A percentile compares a stretch with the other conserved stretches of the same genome.
phyloP scores from a whole-genome alignment of 768 basidiomycete genomes.

The Boletus subcaerulescens region DNA sequence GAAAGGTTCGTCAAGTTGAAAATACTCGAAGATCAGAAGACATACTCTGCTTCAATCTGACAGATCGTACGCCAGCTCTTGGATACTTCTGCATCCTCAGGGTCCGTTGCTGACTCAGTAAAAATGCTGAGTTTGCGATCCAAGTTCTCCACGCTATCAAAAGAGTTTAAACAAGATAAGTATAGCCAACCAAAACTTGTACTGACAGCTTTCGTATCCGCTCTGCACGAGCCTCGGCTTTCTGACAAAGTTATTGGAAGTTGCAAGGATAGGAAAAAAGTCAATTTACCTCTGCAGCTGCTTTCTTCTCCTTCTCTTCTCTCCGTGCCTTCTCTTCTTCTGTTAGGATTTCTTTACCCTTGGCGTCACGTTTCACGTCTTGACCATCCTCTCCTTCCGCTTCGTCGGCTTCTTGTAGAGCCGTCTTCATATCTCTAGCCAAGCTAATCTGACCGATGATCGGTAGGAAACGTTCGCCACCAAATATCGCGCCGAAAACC shows the following conservation, averaged over 20 bases:
- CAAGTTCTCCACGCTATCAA: conserved; percentile 57
- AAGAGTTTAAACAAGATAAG: conserved; percentile 1
- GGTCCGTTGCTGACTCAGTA: conserved; percentile 75
- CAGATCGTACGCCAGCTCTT: conserved; percentile 76
- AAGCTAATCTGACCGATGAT: conserved; percentile 89
- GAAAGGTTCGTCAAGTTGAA: conserved; percentile 2
- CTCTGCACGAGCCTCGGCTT: conserved; percentile 75
- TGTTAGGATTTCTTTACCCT: conserved; percentile 50
- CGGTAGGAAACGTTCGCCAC: conserved; percentile 80
- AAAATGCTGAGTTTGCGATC: conserved; percentile 84
- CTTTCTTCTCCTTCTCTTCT: conserved; percentile 70
- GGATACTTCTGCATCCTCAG: conserved; percentile 66
- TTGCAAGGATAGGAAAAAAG: background rate
- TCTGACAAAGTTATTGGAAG: conserved; percentile 42
- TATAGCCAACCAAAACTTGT: background rate
- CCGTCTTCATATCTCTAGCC: conserved; percentile 90
- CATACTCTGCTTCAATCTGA: conserved; percentile 78
- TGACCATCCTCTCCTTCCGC: conserved; percentile 47
- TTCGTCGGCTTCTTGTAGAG: conserved; percentile 83
- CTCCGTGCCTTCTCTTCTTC: conserved; percentile 72
- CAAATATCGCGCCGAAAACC: conserved; percentile 81
- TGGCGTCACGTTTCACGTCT: conserved; percentile 47
- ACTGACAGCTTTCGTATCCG: conserved; percentile 63
- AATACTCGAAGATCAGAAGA: conserved; percentile 12
- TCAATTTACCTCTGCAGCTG: conserved; percentile 58